These are phyloP conservation scores for Xylaria sp. DNA, from an alignment of 495 filamentous ascomycete species.

Conservation along the genomic window DNA sequence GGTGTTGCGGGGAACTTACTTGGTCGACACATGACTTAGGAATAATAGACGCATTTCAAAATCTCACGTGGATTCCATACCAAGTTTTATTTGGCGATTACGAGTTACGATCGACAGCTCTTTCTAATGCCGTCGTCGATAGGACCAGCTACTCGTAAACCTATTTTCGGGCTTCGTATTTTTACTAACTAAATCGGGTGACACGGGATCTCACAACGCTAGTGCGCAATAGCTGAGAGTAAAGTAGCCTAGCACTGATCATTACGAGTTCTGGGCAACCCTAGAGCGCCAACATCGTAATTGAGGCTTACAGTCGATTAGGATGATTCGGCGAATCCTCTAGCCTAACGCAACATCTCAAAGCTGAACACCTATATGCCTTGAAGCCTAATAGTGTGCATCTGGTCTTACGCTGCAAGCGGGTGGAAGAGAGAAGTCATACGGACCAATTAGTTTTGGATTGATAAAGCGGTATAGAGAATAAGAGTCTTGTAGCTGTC, in stretches of 20 bases:
- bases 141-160: not conserved
- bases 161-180: slow-evolving; percentile 15
- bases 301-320: not conserved
- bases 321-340: not conserved
- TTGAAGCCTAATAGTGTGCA: not conserved
- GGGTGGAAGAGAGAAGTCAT: not conserved
- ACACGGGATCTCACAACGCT: slow-evolving; percentile 11
- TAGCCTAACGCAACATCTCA: not conserved
- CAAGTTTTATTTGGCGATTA: slow-evolving; percentile 3
- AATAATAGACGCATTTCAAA: not conserved
- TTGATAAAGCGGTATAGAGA: not conserved
- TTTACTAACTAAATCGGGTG: not conserved
- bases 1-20: slow-evolving; percentile 6
- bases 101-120: not conserved
- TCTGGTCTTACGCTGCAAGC: not conserved
- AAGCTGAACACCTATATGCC: slow-evolving; percentile 2
- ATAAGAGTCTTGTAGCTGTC: not conserved
- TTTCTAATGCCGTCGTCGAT: not conserved
- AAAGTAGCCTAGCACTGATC: not conserved
- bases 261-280: slow-evolving; percentile 11
- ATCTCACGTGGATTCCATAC: slow-evolving; percentile 11
- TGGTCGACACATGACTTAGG: not conserved
- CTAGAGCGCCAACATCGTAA: not conserved
- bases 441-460: not conserved
- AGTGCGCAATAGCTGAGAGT: slow-evolving; percentile 7